Evolutionary conservation across 2,329 filamentous ascomycete species (phyloP).

Genomic region (Alternaria sp.): DNA sequence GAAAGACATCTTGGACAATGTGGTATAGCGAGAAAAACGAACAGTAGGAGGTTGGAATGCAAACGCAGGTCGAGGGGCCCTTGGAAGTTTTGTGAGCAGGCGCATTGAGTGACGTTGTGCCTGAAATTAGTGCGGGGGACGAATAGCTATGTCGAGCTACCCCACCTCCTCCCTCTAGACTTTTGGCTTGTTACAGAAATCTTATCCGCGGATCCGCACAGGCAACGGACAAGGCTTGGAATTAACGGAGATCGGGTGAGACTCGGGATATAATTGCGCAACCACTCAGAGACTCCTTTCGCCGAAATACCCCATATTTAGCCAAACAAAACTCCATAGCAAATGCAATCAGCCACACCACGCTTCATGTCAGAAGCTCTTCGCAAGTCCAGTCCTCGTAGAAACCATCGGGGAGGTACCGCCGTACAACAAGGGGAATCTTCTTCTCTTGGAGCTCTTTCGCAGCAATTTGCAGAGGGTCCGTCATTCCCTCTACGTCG

Average conservation of each 20-base stretch:
- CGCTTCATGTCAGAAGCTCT: conserved; percentile 69
- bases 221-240: conserved; percentile 32
- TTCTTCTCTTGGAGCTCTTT: conserved; percentile 99
- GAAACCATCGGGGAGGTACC: conserved; percentile 97
- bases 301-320: conserved; percentile 41
- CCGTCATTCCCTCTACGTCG: conserved; percentile 95
- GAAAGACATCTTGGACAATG: conserved; percentile 65
- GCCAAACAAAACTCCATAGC: conserved; percentile 41
- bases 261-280: conserved; percentile 41
- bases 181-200: conserved; percentile 30
- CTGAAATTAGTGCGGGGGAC: conserved; percentile 39
- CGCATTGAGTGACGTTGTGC: conserved; percentile 41
- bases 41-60: conserved; percentile 15
- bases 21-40: conserved; percentile 18
- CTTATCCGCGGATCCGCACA: conserved; percentile 45
- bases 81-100: conserved; percentile 32
- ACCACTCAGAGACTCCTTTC: conserved; percentile 41
- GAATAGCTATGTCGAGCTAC: conserved; percentile 34
- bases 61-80: conserved; percentile 17
- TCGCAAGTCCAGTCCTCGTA: conserved; percentile 99
- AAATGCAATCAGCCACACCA: conserved; percentile 38
- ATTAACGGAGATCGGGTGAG: conserved; percentile 39
- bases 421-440: conserved; percentile 91
- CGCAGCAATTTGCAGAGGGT: conserved; percentile 95
- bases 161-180: conserved; percentile 40